These are phyloP conservation scores for Pseudozyma pruni DNA, from an alignment of 1,284 basidiomycete species.

Conservation along the genomic window DNA sequence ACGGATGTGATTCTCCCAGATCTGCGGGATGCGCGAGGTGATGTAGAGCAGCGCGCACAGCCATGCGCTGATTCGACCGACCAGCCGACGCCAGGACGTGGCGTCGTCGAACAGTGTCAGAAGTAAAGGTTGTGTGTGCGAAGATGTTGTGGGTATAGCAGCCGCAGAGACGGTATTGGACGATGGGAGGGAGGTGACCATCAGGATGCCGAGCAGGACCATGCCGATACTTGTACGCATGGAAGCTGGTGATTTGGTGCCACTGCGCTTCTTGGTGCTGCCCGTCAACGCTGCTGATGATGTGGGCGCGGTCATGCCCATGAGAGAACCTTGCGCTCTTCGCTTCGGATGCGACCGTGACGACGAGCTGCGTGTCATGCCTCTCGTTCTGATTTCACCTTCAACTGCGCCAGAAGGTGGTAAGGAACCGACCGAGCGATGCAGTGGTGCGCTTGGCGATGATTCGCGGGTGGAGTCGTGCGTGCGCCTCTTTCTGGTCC, in stretches of 20 bases:
- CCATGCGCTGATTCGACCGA: slow-evolving; percentile 64
- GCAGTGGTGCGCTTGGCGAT: slow-evolving; percentile 10
- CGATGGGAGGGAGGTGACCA: slow-evolving; percentile 21
- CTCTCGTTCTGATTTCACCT: slow-evolving; percentile 10
- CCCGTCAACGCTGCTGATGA: neutral
- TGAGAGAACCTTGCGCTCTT: neutral
- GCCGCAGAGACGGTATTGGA: slow-evolving; percentile 5
- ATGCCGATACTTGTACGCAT: slow-evolving; percentile 41
- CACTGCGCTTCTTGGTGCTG: slow-evolving; percentile 12
- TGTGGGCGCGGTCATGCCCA: slow-evolving; percentile 2
- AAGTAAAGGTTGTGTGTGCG: neutral
- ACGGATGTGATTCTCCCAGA: slow-evolving; percentile 64
- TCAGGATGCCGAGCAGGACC: slow-evolving; percentile 39
- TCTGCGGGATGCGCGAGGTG: slow-evolving; percentile 67
- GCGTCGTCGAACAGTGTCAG: slow-evolving; percentile 3
- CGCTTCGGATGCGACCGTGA: slow-evolving; percentile 20
- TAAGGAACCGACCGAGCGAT: slow-evolving; percentile 23
- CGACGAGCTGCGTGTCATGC: slow-evolving; percentile 18
- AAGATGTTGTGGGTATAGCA: neutral
- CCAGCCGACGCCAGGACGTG: slow-evolving; percentile 26
- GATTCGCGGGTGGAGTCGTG: slow-evolving; percentile 21
- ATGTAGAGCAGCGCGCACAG: slow-evolving; percentile 65
- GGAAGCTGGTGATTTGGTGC: slow-evolving; percentile 34
- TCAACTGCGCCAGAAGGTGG: neutral
- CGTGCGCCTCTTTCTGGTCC: slow-evolving; percentile 4